Evolutionary conservation across 106 monocot genomes (phyloP), one percentile per base, ranked within the genome.

Genomic region (Agapanthus africanus): DNA sequence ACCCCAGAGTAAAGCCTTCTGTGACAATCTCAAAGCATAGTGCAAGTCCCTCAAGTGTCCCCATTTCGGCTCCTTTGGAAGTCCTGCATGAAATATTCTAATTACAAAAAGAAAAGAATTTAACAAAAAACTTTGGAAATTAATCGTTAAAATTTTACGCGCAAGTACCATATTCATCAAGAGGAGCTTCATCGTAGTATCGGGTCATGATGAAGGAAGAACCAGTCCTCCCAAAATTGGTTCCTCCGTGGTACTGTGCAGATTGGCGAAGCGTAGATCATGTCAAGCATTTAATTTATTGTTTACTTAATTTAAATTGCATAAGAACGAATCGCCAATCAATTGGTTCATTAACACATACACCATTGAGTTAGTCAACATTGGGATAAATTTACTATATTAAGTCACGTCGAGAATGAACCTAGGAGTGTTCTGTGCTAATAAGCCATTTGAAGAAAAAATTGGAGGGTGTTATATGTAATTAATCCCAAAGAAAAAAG

Each of bases 141-240:
- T n/a, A 5, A 23, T 47, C 13, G 46, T 15, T 47, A 19, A 47
- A 15, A 47, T 47, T n/a, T n/a, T n/a, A 19, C 13, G 19, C 16
- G 19, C 19, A 47, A 19, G 13, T 42, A 95, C 95, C 99, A 59
- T 71, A 99, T 87, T 90, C 92, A 77, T 99, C 99, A 16, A 99
- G 86, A 46, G 99, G 99, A 8, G 90, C 99, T 76, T 99, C 99
- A 50, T 99, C 99, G 33, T 99, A 99, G 78, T 99, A 99, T 18
- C 90, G 67, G 10, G 99, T 90, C 74, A 67, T 62, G 26, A 87
- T 82, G 47, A 85, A 99, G 19, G 84, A 21, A 41, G 92, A 76
- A 63, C 71, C 78, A 13, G 84, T 87, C 62, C 92, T 92, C 23
- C 87, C 99, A 60, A 84, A 92, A 60, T 99, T 90, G 35, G 99